These are phyloP conservation scores for Cardiosporidium cionae DNA, from an alignment of 169 alveolate genomes.

Conservation along the genomic window DNA sequence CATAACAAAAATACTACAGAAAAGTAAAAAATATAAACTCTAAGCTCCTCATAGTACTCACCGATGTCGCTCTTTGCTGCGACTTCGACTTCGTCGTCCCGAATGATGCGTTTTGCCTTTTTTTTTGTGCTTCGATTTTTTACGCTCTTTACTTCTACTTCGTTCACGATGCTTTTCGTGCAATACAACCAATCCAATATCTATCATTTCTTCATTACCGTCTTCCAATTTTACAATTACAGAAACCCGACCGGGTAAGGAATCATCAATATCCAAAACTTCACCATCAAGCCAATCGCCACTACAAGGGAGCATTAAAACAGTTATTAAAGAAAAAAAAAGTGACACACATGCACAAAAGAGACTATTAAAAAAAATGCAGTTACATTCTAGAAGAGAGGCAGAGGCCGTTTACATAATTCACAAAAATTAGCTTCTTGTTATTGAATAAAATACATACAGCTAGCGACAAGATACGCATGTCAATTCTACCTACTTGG, in stretches of 20 bases:
- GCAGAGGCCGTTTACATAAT: not conserved
- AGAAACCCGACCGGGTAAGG: not conserved
- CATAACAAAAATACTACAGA: no score
- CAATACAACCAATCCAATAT: constrained; percentile 12
- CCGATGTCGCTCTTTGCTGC: not conserved
- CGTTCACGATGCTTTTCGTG: not conserved
- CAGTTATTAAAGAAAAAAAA: not conserved
- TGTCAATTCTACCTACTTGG: not conserved
- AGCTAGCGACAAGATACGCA: not conserved
- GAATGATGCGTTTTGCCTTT: not conserved
- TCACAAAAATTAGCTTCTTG: not conserved
- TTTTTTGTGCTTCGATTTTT: not conserved
- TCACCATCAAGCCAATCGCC: constrained; percentile 29
- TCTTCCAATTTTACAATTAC: constrained; percentile 13
- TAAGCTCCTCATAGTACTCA: not conserved
- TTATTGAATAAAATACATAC: not conserved
- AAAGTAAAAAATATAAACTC: no score
- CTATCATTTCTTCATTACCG: constrained; percentile 11
- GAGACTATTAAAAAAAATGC: not conserved
- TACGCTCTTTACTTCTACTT: not conserved
- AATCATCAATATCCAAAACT: not conserved
- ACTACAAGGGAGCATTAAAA: constrained; percentile 3
- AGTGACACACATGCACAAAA: not conserved
- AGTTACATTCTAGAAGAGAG: not conserved
- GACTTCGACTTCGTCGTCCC: not conserved